Conservation (phyloP, 768 basidiomycete genomes). For the Suillus alpinus region DNA sequence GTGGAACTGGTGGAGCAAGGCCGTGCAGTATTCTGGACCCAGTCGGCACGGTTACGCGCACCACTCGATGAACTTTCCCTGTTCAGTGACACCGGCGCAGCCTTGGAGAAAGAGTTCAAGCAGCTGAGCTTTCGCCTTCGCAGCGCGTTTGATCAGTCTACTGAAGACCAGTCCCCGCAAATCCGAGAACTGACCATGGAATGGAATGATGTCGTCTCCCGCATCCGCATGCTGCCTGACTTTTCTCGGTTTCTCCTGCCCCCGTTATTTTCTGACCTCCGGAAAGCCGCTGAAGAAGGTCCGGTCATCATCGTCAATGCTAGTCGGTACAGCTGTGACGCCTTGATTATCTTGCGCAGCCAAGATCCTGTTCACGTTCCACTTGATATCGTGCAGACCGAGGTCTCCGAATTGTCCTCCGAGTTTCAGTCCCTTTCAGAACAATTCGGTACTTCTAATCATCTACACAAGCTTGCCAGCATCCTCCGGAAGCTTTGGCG, state of each 20-base stretch:
- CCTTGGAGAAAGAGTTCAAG: too few relatives aligned
- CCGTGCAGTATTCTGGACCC: background rate
- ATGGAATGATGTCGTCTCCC: too few relatives aligned
- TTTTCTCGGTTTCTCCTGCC: slow-evolving; percentile 14
- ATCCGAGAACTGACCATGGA: too few relatives aligned
- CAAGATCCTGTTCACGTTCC: slow-evolving; percentile 6
- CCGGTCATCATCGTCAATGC: slow-evolving; percentile 16
- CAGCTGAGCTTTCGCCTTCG: too few relatives aligned
- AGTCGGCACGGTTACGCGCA: background rate
- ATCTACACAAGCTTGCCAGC: too few relatives aligned
- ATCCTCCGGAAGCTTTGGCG: too few relatives aligned
- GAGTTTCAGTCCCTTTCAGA: too few relatives aligned
- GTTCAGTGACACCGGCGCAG: background rate
- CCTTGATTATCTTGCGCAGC: slow-evolving; percentile 10
- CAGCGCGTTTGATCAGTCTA: too few relatives aligned
- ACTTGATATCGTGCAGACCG: background rate
- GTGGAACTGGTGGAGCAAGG: background rate
- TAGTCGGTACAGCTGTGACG: slow-evolving; percentile 11
- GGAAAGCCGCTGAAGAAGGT: slow-evolving; percentile 13
- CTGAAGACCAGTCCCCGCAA: too few relatives aligned
- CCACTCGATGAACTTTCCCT: background rate
- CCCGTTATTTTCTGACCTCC: slow-evolving; percentile 3
- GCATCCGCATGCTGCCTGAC: slow-evolving; percentile 11
- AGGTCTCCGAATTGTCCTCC: too few relatives aligned
- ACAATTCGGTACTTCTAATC: too few relatives aligned